Evolutionary conservation across 148 eudicot genomes (phyloP).

Genomic region (Limonium bicolor): DNA sequence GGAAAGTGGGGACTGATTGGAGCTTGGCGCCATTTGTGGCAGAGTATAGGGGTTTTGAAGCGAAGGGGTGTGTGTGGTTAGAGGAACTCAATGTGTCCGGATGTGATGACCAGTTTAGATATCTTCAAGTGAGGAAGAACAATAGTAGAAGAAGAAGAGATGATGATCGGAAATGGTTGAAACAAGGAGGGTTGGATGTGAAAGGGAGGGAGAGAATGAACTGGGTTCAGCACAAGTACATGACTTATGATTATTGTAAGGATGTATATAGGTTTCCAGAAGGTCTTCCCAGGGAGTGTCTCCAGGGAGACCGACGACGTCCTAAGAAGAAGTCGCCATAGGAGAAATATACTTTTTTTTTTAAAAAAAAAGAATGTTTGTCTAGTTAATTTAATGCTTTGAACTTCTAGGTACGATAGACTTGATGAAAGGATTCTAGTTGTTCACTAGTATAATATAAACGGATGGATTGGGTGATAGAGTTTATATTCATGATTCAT

Average conservation of each 20-base stretch:
- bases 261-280: constrained; percentile 23
- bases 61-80: constrained; percentile 21
- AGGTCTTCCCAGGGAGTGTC: constrained; percentile 27
- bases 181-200: constrained; percentile 11
- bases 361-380: too few relatives aligned
- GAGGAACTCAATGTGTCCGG: constrained; percentile 15
- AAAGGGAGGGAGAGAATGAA: constrained; percentile 13
- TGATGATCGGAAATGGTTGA: constrained; percentile 15
- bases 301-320: too few relatives aligned
- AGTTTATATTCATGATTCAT: too few relatives aligned
- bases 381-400: too few relatives aligned
- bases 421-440: too few relatives aligned
- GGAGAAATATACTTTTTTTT: too few relatives aligned
- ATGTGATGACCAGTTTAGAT: constrained; percentile 8
- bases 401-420: too few relatives aligned
- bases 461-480: too few relatives aligned
- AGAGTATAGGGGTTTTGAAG: constrained; percentile 19
- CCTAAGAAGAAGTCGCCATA: too few relatives aligned
- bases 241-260: constrained; percentile 29
- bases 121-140: too few relatives aligned
- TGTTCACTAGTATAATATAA: too few relatives aligned
- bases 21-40: constrained; percentile 26
- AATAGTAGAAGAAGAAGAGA: too few relatives aligned
- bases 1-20: constrained; percentile 25
- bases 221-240: constrained; percentile 20